Percentiles rank a stretch among this genome's conserved stretches.
Evolutionary conservation across 352 stramenopile species (phyloP).

Genomic region (Thalassiosira pacifica): DNA sequence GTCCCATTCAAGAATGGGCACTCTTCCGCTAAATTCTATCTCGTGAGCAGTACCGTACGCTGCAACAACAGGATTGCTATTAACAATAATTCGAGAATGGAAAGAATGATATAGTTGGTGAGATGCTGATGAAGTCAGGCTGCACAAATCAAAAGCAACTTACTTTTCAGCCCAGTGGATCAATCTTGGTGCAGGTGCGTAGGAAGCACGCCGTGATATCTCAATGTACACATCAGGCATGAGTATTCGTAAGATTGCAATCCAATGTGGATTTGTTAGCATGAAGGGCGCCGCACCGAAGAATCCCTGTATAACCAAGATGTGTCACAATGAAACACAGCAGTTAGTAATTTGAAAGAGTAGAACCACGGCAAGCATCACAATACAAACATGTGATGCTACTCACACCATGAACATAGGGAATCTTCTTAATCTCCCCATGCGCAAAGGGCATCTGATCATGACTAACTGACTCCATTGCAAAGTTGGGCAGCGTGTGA

Average conservation of each 20-base stretch:
- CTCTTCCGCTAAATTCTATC: slow-evolving; percentile 68
- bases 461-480: slow-evolving; percentile 74
- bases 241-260: slow-evolving; percentile 78
- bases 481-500: slow-evolving; percentile 69
- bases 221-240: slow-evolving; percentile 88
- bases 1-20: slow-evolving; percentile 84
- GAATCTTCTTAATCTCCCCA: slow-evolving; percentile 77
- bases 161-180: slow-evolving; percentile 88
- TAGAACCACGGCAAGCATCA: background rate
- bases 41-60: slow-evolving; percentile 79
- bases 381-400: background rate
- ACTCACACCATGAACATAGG: slow-evolving; percentile 76
- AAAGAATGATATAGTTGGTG: background rate
- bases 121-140: background rate
- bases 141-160: slow-evolving; percentile 6
- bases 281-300: slow-evolving; percentile 86
- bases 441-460: slow-evolving; percentile 79
- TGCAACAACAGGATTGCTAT: slow-evolving; percentile 84
- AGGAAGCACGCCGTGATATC: slow-evolving; percentile 75
- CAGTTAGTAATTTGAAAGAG: background rate
- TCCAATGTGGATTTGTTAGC: slow-evolving; percentile 82
- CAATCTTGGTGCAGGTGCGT: slow-evolving; percentile 67
- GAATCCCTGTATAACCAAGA: slow-evolving; percentile 57
- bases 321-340: too few species aligned
- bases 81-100: slow-evolving; percentile 3